Evolutionary conservation across 495 filamentous ascomycete genomes (phyloP).

Genomic region (Aspergillus saccharolyticus): DNA sequence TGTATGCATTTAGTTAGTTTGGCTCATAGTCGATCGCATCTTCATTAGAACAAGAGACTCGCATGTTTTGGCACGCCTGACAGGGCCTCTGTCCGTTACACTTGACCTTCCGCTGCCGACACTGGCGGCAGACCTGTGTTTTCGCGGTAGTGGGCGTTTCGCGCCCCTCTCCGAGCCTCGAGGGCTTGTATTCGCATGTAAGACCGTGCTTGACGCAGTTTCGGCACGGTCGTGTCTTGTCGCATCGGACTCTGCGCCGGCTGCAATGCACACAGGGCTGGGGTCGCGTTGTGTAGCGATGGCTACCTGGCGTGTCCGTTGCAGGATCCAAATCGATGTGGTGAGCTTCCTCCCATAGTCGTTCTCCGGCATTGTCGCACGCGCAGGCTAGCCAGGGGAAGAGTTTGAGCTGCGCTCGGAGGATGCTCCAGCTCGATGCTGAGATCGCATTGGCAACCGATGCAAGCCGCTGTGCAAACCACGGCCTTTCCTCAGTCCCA

Average conservation of each 20-base stretch:
- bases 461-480: slow-evolving; percentile 3
- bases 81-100: background rate
- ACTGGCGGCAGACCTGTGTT: background rate
- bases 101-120: background rate
- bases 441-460: background rate
- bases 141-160: background rate
- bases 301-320: background rate
- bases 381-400: slow-evolving; percentile 5
- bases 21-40: no score
- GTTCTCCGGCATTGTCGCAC: slow-evolving; percentile 3
- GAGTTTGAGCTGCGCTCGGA: background rate
- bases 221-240: slow-evolving; percentile 2
- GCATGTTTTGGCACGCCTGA: background rate
- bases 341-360: slow-evolving; percentile 1
- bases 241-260: background rate
- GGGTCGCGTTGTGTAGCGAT: background rate
- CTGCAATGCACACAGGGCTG: slow-evolving; percentile 1
- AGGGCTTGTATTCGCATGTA: background rate
- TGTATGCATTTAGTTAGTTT: no score
- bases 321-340: background rate
- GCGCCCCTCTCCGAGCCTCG: background rate
- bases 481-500: background rate
- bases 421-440: background rate
- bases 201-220: background rate
- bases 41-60: no score